A percentile compares a stretch with the other conserved stretches of the same genome.
Evolutionary conservation across 2,329 filamentous ascomycete species (phyloP).

Genomic region (Ascosphaera pollenicola): DNA sequence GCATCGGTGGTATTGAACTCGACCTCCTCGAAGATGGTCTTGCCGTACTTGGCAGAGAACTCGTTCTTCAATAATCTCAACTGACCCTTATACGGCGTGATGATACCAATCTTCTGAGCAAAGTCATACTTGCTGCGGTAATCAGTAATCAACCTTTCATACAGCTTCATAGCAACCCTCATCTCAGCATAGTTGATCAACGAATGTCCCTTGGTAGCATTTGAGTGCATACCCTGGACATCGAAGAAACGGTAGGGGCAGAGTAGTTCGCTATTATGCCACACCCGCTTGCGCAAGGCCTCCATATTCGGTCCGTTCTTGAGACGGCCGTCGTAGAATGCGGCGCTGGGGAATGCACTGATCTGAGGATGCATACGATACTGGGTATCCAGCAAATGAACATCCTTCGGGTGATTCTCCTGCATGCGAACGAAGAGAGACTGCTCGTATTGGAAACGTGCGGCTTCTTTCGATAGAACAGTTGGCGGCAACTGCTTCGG

Average conservation of each 20-base stretch:
- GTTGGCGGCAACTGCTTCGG: slow-evolving; percentile 94
- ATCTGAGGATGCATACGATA: slow-evolving; percentile 99
- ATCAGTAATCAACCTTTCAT: slow-evolving; percentile 55
- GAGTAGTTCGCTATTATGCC: slow-evolving; percentile 64
- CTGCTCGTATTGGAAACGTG: slow-evolving; percentile 86
- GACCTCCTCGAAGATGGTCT: slow-evolving; percentile 51
- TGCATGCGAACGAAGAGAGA: slow-evolving; percentile 98
- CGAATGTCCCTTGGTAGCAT: slow-evolving; percentile 65
- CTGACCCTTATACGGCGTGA: slow-evolving; percentile 95
- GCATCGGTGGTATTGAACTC: slow-evolving; percentile 99
- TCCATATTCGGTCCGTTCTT: slow-evolving; percentile 73
- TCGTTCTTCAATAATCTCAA: slow-evolving; percentile 54
- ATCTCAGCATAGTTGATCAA: slow-evolving; percentile 76
- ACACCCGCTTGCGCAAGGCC: slow-evolving; percentile 50
- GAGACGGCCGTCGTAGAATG: slow-evolving; percentile 80
- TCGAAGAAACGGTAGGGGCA: slow-evolving; percentile 96
- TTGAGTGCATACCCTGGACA: slow-evolving; percentile 67
- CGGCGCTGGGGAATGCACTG: slow-evolving; percentile 66
- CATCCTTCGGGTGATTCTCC: slow-evolving; percentile 62
- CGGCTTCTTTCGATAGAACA: slow-evolving; percentile 81
- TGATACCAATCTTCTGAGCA: slow-evolving; percentile 75
- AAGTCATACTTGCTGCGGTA: slow-evolving; percentile 48
- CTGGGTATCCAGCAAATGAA: slow-evolving; percentile 90
- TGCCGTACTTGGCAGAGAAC: slow-evolving; percentile 53
- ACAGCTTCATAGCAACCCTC: slow-evolving; percentile 66